Conservation (phyloP, 805 yeast species). For the Cyberlindnera meyerae region DNA sequence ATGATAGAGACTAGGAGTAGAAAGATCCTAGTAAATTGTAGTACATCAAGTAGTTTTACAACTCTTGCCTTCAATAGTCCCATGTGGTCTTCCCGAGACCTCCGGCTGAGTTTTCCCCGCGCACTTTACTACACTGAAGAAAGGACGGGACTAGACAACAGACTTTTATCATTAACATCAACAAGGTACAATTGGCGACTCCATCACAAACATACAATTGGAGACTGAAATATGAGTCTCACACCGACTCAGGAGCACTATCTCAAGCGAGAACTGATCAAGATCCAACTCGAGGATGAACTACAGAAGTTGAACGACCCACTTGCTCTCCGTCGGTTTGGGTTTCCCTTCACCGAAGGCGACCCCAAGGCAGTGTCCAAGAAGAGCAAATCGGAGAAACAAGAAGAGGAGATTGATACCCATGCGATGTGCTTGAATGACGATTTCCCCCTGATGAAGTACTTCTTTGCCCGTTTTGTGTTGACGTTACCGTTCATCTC, state of each 20-base stretch:
- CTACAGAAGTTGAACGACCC: constrained; percentile 53
- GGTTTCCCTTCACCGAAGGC: constrained; percentile 62
- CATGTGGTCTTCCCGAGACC: too few relatives aligned
- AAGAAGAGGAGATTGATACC: background rate
- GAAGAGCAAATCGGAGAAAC: background rate
- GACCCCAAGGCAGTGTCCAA: constrained; percentile 32
- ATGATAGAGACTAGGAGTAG: too few relatives aligned
- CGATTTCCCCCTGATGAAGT: constrained; percentile 62
- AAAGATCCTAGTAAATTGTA: background rate
- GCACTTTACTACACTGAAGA: too few relatives aligned
- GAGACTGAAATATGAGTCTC: constrained; percentile 20
- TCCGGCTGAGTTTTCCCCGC: too few relatives aligned
- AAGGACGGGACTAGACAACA: too few relatives aligned
- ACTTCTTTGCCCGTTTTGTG: constrained; percentile 58
- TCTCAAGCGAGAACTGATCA: constrained; percentile 74
- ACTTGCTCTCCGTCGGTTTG: constrained; percentile 62
- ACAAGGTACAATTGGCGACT: too few relatives aligned
- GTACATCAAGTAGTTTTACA: too few relatives aligned
- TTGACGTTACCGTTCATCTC: constrained; percentile 73
- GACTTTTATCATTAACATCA: background rate
- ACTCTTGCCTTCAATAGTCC: too few relatives aligned
- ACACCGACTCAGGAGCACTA: constrained; percentile 78
- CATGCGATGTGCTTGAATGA: constrained; percentile 6
- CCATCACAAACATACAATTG: too few relatives aligned
- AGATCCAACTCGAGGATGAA: constrained; percentile 58